phyloP scores from a whole-genome alignment of 2,329 filamentous ascomycete genomes.

The Cercospora janseana region DNA sequence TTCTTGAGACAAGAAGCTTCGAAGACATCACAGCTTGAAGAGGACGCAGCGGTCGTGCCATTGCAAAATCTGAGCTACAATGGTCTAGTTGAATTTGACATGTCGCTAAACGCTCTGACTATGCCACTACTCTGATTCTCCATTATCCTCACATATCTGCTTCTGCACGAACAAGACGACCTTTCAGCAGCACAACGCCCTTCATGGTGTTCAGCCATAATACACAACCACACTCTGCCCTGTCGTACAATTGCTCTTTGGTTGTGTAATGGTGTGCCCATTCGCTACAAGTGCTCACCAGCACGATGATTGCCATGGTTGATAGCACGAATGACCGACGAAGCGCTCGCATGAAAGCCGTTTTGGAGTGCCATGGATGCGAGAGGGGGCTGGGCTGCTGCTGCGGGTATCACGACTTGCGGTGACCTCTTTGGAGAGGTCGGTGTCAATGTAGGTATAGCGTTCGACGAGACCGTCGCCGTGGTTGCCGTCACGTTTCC shows the following conservation, averaged over 20 bases:
- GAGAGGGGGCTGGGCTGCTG: conserved; percentile 1
- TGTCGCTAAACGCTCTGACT: too few species aligned
- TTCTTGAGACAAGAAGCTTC: too few species aligned
- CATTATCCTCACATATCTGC: too few species aligned
- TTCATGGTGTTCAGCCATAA: too few species aligned
- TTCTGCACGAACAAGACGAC: too few species aligned
- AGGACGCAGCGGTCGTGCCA: too few species aligned
- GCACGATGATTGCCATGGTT: neutral
- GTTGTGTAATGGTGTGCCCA: neutral
- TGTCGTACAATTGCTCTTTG: neutral
- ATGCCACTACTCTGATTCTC: too few species aligned
- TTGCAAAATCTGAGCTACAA: too few species aligned
- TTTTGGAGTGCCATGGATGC: conserved; percentile 5
- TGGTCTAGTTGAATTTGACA: too few species aligned
- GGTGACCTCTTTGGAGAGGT: conserved; percentile 12
- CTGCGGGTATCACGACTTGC: conserved; percentile 14
- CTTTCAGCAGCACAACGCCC: too few species aligned
- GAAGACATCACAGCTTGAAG: too few species aligned
- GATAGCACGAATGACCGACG: neutral
- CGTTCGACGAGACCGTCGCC: conserved; percentile 4
- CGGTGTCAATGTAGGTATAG: conserved; percentile 14
- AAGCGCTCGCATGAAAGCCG: neutral
- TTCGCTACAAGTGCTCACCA: neutral
- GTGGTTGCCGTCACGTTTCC: neutral
- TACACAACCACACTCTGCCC: too few species aligned